Percentiles rank a stretch among this genome's conserved stretches.
Evolutionary conservation across 148 eudicot species (phyloP).

Genomic region (Limonium bicolor): DNA sequence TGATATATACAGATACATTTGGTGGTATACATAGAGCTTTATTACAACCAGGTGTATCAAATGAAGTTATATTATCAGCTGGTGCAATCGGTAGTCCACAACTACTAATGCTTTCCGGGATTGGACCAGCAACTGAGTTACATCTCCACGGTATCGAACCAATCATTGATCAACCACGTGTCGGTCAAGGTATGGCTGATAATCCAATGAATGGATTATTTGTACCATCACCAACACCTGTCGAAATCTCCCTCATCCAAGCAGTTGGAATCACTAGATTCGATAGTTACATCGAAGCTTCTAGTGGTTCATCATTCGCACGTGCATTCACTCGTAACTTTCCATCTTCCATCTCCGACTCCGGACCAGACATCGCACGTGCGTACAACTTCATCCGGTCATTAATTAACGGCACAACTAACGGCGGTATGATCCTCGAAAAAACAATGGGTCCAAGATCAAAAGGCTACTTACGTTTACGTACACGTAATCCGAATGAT

Average conservation of each 20-base stretch:
- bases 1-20: conserved; percentile 32
- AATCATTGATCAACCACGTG: conserved; percentile 17
- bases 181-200: conserved; percentile 42
- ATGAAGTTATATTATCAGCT: conserved; percentile 50
- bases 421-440: conserved; percentile 35
- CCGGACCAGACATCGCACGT: conserved; percentile 8
- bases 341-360: neutral
- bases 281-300: conserved; percentile 27
- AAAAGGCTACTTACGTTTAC: conserved; percentile 26
- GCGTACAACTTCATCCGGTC: conserved; percentile 18
- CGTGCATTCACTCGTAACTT: conserved; percentile 16
- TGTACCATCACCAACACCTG: conserved; percentile 24
- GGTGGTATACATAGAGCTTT: conserved; percentile 49
- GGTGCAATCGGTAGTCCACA: conserved; percentile 96
- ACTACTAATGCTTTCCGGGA: conserved; percentile 64
- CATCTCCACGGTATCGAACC: conserved; percentile 20
- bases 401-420: conserved; percentile 17
- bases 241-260: conserved; percentile 16
- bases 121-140: conserved; percentile 66
- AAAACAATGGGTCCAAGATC: conserved; percentile 46
- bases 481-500: conserved; percentile 26
- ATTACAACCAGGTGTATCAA: conserved; percentile 19
- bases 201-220: conserved; percentile 25
- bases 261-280: conserved; percentile 31
- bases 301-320: conserved; percentile 18